Percentiles rank a stretch among this genome's conserved stretches.
phyloP scores from a whole-genome alignment of 2,329 filamentous ascomycete species.

The Talaromyces sp. region DNA sequence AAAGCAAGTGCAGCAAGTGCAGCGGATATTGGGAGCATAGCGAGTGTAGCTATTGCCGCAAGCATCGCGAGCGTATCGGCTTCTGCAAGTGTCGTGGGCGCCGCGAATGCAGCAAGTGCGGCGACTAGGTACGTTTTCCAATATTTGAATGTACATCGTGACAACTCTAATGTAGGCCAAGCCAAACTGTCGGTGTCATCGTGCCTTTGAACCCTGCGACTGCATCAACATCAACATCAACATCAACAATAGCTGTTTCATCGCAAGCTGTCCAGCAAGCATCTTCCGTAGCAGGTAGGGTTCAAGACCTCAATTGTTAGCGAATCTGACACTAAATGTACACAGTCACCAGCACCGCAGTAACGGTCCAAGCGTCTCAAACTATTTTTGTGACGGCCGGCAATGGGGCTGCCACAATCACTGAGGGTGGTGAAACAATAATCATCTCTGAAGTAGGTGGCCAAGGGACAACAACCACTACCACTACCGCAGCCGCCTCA shows the following conservation, averaged over 20 bases:
- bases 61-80: not conserved
- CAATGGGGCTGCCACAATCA: not conserved
- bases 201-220: not conserved
- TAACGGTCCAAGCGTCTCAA: not conserved
- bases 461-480: not conserved
- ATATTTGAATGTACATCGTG: not conserved
- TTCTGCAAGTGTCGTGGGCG: not conserved
- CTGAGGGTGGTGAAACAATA: slow-evolving; percentile 1
- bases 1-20: not conserved
- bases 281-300: not conserved
- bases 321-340: not conserved
- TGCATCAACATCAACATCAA: not conserved
- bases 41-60: not conserved
- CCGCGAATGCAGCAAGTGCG: not conserved
- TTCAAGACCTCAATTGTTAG: not conserved
- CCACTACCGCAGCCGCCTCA: not conserved
- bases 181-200: slow-evolving; percentile 1
- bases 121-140: not conserved
- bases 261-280: not conserved
- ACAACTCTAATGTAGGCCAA: not conserved
- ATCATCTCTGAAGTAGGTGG: slow-evolving; percentile 3
- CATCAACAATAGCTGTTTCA: not conserved
- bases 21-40: not conserved
- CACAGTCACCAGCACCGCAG: not conserved
- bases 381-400: not conserved